phyloP scores from a whole-genome alignment of 345 rosid species.

The Isatis tinctoria region DNA sequence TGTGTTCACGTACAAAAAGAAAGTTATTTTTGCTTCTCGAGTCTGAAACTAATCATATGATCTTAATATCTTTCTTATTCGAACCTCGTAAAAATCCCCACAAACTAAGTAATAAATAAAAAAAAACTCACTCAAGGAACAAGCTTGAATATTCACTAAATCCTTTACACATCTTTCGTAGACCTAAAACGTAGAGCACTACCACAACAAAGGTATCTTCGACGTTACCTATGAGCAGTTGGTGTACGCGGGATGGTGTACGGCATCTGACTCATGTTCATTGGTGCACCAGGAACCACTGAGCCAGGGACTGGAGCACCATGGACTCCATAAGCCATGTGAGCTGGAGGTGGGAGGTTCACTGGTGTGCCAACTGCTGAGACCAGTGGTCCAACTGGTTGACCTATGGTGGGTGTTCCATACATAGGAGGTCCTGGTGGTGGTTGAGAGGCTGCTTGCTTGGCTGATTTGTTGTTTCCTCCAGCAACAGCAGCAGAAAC shows the following conservation, averaged over 20 bases:
- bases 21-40: background rate
- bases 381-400: slow-evolving; percentile 73
- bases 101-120: slow-evolving; percentile 20
- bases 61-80: slow-evolving; percentile 27
- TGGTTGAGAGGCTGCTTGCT: slow-evolving; percentile 53
- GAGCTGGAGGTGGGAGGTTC: slow-evolving; percentile 66
- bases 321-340: slow-evolving; percentile 73
- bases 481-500: slow-evolving; percentile 42
- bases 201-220: slow-evolving; percentile 19
- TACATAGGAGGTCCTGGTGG: slow-evolving; percentile 51
- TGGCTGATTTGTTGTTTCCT: slow-evolving; percentile 46
- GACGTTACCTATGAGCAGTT: slow-evolving; percentile 59
- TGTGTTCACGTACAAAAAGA: slow-evolving; percentile 14
- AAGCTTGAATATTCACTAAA: slow-evolving; percentile 30
- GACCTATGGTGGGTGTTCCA: slow-evolving; percentile 72
- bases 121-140: slow-evolving; percentile 25
- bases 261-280: slow-evolving; percentile 65
- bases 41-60: slow-evolving; percentile 29
- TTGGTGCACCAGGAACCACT: slow-evolving; percentile 72
- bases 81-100: slow-evolving; percentile 12
- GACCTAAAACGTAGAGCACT: slow-evolving; percentile 27
- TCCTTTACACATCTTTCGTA: slow-evolving; percentile 48
- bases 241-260: slow-evolving; percentile 72
- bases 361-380: slow-evolving; percentile 96
- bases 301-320: slow-evolving; percentile 63